A percentile compares a stretch with the other conserved stretches of the same genome.
phyloP scores from a whole-genome alignment of 2,329 filamentous ascomycete genomes.

The Stagonosporopsis cucurbitacearum region DNA sequence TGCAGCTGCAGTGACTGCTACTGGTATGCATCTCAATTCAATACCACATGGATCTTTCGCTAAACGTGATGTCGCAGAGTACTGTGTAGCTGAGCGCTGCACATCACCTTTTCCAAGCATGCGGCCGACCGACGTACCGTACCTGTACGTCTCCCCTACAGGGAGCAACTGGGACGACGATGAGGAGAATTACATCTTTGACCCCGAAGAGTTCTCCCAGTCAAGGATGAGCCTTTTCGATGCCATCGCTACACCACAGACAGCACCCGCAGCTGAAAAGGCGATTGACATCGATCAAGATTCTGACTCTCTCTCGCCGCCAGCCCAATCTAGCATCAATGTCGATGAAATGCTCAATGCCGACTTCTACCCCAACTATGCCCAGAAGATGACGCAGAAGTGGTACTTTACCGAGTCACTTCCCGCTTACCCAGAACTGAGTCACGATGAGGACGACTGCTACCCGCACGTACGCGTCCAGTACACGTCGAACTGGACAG shows the following conservation, averaged over 20 bases:
- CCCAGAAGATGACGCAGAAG: neutral
- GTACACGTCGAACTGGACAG: constrained; percentile 11
- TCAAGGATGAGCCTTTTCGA: constrained; percentile 7
- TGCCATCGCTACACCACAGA: constrained; percentile 19
- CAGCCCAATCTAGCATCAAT: neutral
- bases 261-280: neutral
- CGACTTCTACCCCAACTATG: neutral
- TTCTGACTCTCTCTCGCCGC: neutral
- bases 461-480: neutral
- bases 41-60: too few relatives aligned
- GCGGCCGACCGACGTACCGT: neutral
- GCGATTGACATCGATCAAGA: neutral
- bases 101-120: neutral
- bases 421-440: constrained; percentile 25
- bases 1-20: neutral
- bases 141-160: constrained; percentile 3
- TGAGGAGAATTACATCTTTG: constrained; percentile 30
- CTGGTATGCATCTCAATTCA: too few relatives aligned
- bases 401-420: constrained; percentile 1
- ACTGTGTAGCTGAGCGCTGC: neutral
- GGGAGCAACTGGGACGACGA: constrained; percentile 31
- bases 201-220: constrained; percentile 19
- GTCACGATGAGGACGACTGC: neutral
- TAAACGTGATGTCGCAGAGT: neutral
- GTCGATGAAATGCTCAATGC: neutral